Evolutionary conservation across 2,329 filamentous ascomycete species (phyloP).

Genomic region (Fonsecaea erecta): DNA sequence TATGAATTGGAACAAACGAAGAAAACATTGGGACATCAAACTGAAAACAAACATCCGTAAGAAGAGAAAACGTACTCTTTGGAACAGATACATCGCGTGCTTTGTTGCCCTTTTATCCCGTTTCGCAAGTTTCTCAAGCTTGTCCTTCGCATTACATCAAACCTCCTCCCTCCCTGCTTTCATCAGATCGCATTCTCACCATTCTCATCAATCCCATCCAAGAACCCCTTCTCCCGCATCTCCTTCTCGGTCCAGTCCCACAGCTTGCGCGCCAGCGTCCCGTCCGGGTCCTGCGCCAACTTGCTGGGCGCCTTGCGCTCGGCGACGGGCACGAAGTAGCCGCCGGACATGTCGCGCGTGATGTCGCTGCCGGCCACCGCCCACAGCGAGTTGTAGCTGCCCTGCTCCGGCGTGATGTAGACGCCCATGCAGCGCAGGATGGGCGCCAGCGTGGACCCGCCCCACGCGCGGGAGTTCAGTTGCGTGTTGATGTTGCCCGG

Average conservation of each 20-base stretch:
- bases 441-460: slow-evolving; percentile 4
- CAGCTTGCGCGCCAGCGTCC: slow-evolving; percentile 40
- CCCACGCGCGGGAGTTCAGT: slow-evolving; percentile 37
- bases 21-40: too few species aligned
- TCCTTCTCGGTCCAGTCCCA: slow-evolving; percentile 52
- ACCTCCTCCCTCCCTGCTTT: too few species aligned
- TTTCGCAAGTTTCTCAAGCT: too few species aligned
- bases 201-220: slow-evolving; percentile 1
- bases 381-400: slow-evolving; percentile 46
- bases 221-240: slow-evolving; percentile 30
- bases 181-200: too few species aligned
- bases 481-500: slow-evolving; percentile 51
- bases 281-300: slow-evolving; percentile 41
- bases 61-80: too few species aligned
- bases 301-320: slow-evolving; percentile 39
- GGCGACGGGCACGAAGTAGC: slow-evolving; percentile 50
- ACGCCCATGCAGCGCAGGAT: slow-evolving; percentile 20
- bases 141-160: too few species aligned
- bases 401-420: slow-evolving; percentile 40
- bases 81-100: too few species aligned
- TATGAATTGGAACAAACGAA: too few species aligned
- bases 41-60: too few species aligned
- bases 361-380: slow-evolving; percentile 36
- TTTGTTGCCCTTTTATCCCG: too few species aligned
- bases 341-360: slow-evolving; percentile 42